Evolutionary conservation across 169 alveolate species (phyloP).

Genomic region (Eimeria maxima): DNA sequence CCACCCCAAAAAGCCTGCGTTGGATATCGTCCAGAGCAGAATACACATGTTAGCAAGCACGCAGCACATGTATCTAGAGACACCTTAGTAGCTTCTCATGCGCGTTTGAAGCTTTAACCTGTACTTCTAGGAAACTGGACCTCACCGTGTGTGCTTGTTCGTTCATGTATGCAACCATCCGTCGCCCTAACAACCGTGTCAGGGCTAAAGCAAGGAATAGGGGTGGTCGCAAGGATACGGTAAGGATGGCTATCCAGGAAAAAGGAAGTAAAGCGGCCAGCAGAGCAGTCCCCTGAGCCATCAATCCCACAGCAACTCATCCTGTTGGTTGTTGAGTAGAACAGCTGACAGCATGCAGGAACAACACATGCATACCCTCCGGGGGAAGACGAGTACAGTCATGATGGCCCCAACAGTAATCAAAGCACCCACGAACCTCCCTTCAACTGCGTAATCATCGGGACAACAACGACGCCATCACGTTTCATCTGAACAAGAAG

Average conservation of each 20-base stretch:
- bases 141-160: slow-evolving; percentile 48
- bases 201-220: slow-evolving; percentile 74
- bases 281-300: slow-evolving; percentile 76
- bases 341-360: not conserved
- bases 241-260: slow-evolving; percentile 67
- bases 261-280: slow-evolving; percentile 53
- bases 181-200: slow-evolving; percentile 54
- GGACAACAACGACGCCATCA: slow-evolving; percentile 62
- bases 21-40: not conserved
- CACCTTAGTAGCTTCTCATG: not conserved
- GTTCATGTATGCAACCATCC: slow-evolving; percentile 33
- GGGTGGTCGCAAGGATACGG: slow-evolving; percentile 71
- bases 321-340: not conserved
- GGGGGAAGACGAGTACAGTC: not conserved
- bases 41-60: not conserved
- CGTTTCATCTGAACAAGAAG: slow-evolving; percentile 70
- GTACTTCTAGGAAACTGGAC: not conserved
- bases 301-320: not conserved
- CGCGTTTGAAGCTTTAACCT: not conserved
- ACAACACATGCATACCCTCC: not conserved
- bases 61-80: not conserved
- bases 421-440: slow-evolving; percentile 4
- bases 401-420: not conserved
- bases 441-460: slow-evolving; percentile 68
- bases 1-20: slow-evolving; percentile 71